A percentile compares a stretch with the other conserved stretches of the same genome.
These are phyloP conservation scores for Scedosporium minutisporum DNA, from an alignment of 2,329 filamentous ascomycete species.

Conservation along the genomic window DNA sequence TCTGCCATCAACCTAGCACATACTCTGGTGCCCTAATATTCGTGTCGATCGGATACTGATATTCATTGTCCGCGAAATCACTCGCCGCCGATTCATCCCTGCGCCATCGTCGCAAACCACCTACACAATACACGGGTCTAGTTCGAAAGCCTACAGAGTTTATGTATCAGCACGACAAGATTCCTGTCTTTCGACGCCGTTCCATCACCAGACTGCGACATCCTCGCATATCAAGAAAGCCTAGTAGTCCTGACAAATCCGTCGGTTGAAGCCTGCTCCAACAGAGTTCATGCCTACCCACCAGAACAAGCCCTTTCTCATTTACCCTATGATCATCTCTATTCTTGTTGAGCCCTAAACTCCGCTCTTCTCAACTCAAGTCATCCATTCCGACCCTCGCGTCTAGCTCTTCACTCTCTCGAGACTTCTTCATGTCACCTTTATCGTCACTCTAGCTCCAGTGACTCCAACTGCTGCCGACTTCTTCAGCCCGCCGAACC, in stretches of 20 bases:
- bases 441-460: slow-evolving; percentile 10
- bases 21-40: too few relatives aligned
- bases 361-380: slow-evolving; percentile 22
- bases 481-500: slow-evolving; percentile 7
- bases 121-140: background rate
- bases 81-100: background rate
- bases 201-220: slow-evolving; percentile 91
- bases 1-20: too few relatives aligned
- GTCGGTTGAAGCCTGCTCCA: slow-evolving; percentile 66
- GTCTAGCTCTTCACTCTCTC: slow-evolving; percentile 18
- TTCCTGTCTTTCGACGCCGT: slow-evolving; percentile 88
- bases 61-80: too few relatives aligned
- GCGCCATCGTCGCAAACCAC: background rate
- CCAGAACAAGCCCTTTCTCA: slow-evolving; percentile 36
- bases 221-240: slow-evolving; percentile 93
- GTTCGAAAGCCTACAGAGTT: slow-evolving; percentile 49
- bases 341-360: slow-evolving; percentile 46
- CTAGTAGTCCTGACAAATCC: slow-evolving; percentile 79
- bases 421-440: slow-evolving; percentile 27
- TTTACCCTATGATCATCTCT: slow-evolving; percentile 47
- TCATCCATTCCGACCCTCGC: slow-evolving; percentile 21
- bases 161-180: slow-evolving; percentile 96
- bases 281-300: slow-evolving; percentile 49
- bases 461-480: background rate
- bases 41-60: too few relatives aligned